These are phyloP conservation scores for Rheum nobile DNA, from an alignment of 148 eudicot species.

Conservation along the genomic window DNA sequence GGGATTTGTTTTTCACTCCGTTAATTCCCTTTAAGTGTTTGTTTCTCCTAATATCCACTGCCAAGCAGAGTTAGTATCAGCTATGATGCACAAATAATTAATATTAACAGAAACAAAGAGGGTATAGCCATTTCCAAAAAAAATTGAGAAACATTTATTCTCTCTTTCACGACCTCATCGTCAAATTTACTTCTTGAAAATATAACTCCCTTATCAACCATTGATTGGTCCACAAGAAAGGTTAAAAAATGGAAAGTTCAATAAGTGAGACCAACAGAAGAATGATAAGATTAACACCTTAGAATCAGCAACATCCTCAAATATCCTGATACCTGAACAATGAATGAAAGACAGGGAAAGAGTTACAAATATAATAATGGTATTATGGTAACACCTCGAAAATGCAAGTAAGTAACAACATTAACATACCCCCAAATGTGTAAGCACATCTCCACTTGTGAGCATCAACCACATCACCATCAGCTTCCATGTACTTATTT, in stretches of 20 bases:
- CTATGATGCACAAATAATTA: background rate
- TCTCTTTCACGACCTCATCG: background rate
- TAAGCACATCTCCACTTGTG: slow-evolving; percentile 90
- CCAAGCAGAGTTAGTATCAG: background rate
- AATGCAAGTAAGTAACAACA: background rate
- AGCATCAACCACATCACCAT: slow-evolving; percentile 71
- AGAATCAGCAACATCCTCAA: slow-evolving; percentile 65
- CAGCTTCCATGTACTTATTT: slow-evolving; percentile 45
- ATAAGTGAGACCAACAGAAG: background rate
- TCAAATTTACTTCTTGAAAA: background rate
- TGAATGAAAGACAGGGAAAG: background rate
- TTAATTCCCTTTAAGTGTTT: background rate
- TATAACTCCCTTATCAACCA: background rate
- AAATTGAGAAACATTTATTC: background rate
- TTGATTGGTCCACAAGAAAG: background rate
- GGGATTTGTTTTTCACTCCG: background rate
- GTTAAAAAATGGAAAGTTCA: background rate
- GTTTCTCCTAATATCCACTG: background rate
- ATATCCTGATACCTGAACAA: slow-evolving; percentile 71
- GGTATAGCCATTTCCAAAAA: background rate
- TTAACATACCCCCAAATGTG: slow-evolving; percentile 49
- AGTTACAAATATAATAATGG: slow-evolving; percentile 3
- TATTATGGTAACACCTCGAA: slow-evolving; percentile 3
- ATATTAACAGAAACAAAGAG: background rate
- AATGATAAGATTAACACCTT: slow-evolving; percentile 37